Base-by-base conservation (phyloP, 345 rosid genomes). In the Viola odorata region DNA sequence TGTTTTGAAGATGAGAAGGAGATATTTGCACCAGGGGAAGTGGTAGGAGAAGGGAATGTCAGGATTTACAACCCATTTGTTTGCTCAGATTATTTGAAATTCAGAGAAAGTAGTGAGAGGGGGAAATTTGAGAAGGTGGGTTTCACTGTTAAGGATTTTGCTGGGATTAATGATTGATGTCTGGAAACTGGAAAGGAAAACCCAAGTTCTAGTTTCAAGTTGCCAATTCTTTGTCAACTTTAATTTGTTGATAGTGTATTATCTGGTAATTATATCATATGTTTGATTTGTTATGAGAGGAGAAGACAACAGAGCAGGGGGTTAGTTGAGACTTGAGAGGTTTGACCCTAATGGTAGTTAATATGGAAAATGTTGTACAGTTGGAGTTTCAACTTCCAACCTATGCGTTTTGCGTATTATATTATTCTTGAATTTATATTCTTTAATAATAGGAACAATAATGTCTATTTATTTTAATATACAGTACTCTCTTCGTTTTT, bases 41-140 rank as follows among this genome's bases (percentile, higher is more conserved):
- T 73, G 0, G 77, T 80, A 2, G 77, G 69, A 42, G 71, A 61
- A 13, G 69, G 60, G 7, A 15, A 42, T 14, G 36, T 4, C 41
- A 67, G 76, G 50, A 64, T 64, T 13, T 75, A 72, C 40, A 45
- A 57, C 32, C 70, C 80, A 14, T 80, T 77, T 61, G 77, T 75
- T 50, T 81, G 80, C 51, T 69, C 44, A 8, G 73, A 73, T 65
- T 81, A 78, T 56, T n/a, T 81, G 64, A 73, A 58, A 41, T 81
- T 73, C 42, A 63, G 80, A 61, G 75, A 75, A 51, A 67, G 57
- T 37, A 71, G 51, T 42, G 82, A 65, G 38, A 68, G 45, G 36
- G 82, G 82, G 5, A 73, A 59, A 63, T 78, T 81, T 55, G 80
- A 81, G 12, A 73, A 64, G 73, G 80, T 73, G 55, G 75, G 82